Base-by-base conservation (phyloP, 192 early-diverging fungal genomes). In the Backusella westeae region DNA sequence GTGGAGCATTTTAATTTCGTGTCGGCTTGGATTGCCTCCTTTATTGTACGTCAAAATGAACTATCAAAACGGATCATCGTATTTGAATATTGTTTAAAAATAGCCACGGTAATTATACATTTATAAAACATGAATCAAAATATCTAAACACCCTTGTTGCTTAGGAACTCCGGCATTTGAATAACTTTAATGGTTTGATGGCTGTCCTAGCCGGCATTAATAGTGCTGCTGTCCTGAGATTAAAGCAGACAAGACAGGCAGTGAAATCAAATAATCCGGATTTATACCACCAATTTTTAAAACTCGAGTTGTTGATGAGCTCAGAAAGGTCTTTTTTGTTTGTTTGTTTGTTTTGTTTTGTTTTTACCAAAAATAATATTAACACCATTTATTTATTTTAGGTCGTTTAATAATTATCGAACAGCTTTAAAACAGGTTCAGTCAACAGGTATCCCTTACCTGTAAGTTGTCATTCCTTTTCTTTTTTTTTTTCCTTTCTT, bases 181-280 rank as follows among this genome's bases (percentile, higher is more conserved):
- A 92, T 69, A 94, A 94, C 71, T 94, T 88, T 78, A 94, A 94
- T 77, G 90, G 91, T 1, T 84, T 92, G 9, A 93, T 94, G 92
- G 91, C 93, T 4, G 85, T 94, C 15, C 76, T 94, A 17, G 90
- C 88, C 10, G 93, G 90, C 10, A 83, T 94, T 67, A 93, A 90
- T 41, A 87, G 83, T 71, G 86, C 89, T 0, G 81, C 93, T 0
- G 84, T 94, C 66, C 72, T 85, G 46, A 82, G 93, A 2, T 75
- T 94, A 39, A 82, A 81, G n/a, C 89, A 89, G 26, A 94, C 93
- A 8, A 82, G 87, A 4, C 82, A 88, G 39, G 38, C 82, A 14
- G 39, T 91, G 32, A 76, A 84, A 39, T 72, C 80, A 23, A 89
- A 86, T 26, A 85, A 87, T 69, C 67, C 34, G 41, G 68, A 23